Base-by-base conservation (phyloP, 352 stramenopile species). In the Phytophthora citrophthora region DNA sequence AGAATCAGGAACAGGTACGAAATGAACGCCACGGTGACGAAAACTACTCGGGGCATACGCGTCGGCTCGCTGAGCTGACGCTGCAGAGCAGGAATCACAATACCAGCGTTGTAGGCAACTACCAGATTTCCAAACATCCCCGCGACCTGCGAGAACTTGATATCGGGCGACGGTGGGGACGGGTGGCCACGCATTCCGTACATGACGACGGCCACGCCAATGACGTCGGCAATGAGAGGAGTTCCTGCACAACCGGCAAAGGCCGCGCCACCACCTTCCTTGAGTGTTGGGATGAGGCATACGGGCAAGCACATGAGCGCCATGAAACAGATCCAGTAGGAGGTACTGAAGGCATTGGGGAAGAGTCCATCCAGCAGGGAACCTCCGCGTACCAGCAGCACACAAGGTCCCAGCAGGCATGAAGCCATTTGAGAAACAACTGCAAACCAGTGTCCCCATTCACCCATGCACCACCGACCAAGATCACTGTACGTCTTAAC, bases 311-410 rank as follows among this genome's bases (percentile, higher is more conserved):
- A 61, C 63, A 66, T 62, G 54, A 75, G 46, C 38, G 58, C 59
- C 71, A 79, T 79, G 51, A 79, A 61, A 32, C 75, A 72, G 60
- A 79, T 77, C 71, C 71, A 79, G 32, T 64, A 68, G 12, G 52
- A 53, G 27, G 43, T 34, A 38, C 46, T 62, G 54, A 72, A 75
- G 48, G 64, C 60, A 39, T 64, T 56, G n/a, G 51, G 52, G 60
- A 68, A 62, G 32, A 68, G 60, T 12, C 60, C 52, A 46, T 68
- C 52, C 16, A 68, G 53, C 46, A 68, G 29, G 1, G 61, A 54
- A 26, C 61, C 61, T n/a, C 61, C 61, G 34, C 63, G 31, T 40
- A 68, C 61, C 27, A 68, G 61, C 34, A 68, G 49, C 18, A 63
- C 61, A 31, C 61, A 68, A 5, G 61, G 60, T 67, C 56, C 70